A percentile compares a stretch with the other conserved stretches of the same genome.
These are phyloP conservation scores for Smallanthus sonchifolius DNA, from an alignment of 129 eudicot species.

Conservation along the genomic window DNA sequence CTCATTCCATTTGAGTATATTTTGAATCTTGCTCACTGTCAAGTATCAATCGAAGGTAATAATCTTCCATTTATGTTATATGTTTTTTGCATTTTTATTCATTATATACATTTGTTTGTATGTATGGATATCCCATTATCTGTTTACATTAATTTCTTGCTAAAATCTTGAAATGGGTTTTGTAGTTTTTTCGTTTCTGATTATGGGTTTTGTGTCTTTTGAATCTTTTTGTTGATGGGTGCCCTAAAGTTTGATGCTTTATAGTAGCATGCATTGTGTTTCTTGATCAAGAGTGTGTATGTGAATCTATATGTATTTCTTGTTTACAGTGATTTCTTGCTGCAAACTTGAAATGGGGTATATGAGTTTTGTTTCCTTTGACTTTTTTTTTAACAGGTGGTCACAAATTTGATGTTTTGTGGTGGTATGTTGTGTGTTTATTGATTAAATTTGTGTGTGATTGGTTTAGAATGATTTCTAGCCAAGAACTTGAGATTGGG, in stretches of 20 bases:
- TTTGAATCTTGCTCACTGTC: conserved; percentile 25
- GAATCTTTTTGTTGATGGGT: not conserved
- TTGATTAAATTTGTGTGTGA: conserved; percentile 5
- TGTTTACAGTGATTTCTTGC: conserved; percentile 3
- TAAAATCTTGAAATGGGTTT: not conserved
- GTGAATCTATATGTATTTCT: not conserved
- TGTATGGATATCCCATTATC: conserved; percentile 14
- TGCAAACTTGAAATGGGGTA: not conserved
- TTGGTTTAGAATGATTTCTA: conserved; percentile 3
- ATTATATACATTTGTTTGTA: not conserved
- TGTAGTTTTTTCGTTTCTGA: not conserved
- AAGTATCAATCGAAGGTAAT: conserved; percentile 6
- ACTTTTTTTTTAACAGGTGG: not conserved
- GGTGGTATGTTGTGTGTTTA: conserved; percentile 9
- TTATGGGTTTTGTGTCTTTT: not conserved
- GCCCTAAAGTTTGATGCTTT: conserved; percentile 4
- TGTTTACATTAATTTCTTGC: not conserved
- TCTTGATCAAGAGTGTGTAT: conserved; percentile 1
- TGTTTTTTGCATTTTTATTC: not conserved
- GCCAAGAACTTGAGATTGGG: conserved; percentile 14
- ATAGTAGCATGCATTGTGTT: not conserved
- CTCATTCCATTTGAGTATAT: conserved; percentile 25
- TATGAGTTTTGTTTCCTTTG: not conserved
- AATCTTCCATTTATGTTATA: not conserved
- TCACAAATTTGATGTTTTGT: not conserved